Evolutionary conservation across 345 rosid genomes (phyloP), one percentile per base, ranked within the genome.

Genomic region (Hibiscus tridactylites): DNA sequence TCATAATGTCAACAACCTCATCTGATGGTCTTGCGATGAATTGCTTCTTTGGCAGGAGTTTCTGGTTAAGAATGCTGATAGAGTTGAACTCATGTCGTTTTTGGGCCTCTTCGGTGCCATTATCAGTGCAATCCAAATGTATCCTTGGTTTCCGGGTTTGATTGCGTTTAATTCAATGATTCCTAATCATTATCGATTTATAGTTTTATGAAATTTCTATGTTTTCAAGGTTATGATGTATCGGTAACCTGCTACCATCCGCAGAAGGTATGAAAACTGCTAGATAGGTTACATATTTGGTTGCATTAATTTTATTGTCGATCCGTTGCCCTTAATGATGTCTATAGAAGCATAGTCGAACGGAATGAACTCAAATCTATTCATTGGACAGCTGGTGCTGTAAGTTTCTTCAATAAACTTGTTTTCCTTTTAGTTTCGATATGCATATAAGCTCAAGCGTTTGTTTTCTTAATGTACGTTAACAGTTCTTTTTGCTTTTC

Each of bases 91-190:
- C 66, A 85, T 95, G 90, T 65, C 92, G 9, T 83, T 92, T 73
- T 73, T 95, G 61, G 99, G 97, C 42, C 65, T 95, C 68, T 91
- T 86, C 60, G 96, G 97, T 69, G 94, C 96, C 68, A 81, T 90
- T 66, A 72, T 89, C 74, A 85, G 90, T 81, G 97, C 89, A 54
- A 78, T 92, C 74, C 99, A 92, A 81, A 88, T 92, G 97, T 92
- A 95, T 95, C 96, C 93, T 90, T 77, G 19, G 69, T 12, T 63
- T 57, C 63, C 37, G 29, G 66, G n/a, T 50, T 75, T 70, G 50
- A 26, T 79, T 49, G 59, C 26, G 68, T 7, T 56, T 59, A 37
- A 21, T 58, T 42, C 3, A 5, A 15, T 53, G 3, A 15, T 19
- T 67, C 31, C 46, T 62, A 8, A 76, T 49, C 13, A 11, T 46